Evolutionary conservation across 352 stramenopile species (phyloP).

Genomic region (Elongisporangium undulatum): DNA sequence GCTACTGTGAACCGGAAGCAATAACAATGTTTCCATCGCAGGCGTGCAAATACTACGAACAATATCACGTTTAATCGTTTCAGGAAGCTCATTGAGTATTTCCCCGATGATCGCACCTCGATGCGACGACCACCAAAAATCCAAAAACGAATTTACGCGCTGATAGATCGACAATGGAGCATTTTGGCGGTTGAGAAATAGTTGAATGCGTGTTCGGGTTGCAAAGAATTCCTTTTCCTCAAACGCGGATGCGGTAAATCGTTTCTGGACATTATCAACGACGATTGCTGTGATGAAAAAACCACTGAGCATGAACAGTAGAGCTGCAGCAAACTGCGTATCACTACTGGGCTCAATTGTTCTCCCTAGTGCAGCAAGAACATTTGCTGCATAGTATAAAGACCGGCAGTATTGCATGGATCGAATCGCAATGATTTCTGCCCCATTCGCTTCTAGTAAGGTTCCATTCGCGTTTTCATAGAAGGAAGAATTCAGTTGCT

Average conservation of each 20-base stretch:
- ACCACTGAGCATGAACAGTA: conserved; percentile 64
- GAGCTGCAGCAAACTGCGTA: conserved; percentile 34
- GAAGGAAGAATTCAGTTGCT: conserved; percentile 25
- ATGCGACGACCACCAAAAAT: conserved; percentile 69
- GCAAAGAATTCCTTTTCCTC: conserved; percentile 72
- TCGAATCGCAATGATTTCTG: conserved; percentile 22
- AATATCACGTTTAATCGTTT: conserved; percentile 53
- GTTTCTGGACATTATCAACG: conserved; percentile 66
- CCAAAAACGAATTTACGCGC: conserved; percentile 58
- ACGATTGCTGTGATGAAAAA: conserved; percentile 65
- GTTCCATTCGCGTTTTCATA: conserved; percentile 22
- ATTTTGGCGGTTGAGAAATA: conserved; percentile 60
- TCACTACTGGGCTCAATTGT: conserved; percentile 50
- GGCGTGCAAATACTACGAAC: conserved; percentile 49
- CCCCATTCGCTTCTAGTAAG: conserved; percentile 13
- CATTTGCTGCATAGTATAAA: conserved; percentile 54
- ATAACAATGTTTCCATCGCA: conserved; percentile 33
- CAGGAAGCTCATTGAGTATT: conserved; percentile 45
- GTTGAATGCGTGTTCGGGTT: conserved; percentile 43
- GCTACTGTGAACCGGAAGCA: conserved; percentile 10
- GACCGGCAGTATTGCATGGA: conserved; percentile 51
- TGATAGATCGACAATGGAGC: conserved; percentile 43
- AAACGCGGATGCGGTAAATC: conserved; percentile 57
- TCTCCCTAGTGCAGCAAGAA: conserved; percentile 32
- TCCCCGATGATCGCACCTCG: conserved; percentile 59